Evolutionary conservation across 768 basidiomycete species (phyloP).

Genomic region (Phanerodontia chrysosporium): DNA sequence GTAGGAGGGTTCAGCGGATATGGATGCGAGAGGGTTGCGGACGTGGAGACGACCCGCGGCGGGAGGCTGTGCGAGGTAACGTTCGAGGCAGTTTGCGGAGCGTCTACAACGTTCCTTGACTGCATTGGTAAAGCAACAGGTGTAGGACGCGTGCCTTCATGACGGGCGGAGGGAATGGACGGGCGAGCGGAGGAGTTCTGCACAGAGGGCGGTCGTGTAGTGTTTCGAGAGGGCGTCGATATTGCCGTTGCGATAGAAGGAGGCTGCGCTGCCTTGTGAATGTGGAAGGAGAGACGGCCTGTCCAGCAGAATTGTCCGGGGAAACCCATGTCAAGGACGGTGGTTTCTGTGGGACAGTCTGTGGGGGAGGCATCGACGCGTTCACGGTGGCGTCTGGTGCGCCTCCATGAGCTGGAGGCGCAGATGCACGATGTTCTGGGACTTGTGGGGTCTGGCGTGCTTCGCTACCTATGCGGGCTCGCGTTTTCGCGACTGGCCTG

Average conservation of each 20-base stretch:
- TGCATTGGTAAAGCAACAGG: background rate
- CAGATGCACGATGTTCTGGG: slow-evolving; percentile 15
- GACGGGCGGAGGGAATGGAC: background rate
- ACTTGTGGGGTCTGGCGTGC: slow-evolving; percentile 21
- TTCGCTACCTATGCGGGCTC: slow-evolving; percentile 35
- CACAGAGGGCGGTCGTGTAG: background rate
- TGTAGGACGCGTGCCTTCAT: background rate
- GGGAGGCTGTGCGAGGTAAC: background rate
- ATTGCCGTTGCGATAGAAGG: background rate
- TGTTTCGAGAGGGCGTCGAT: background rate
- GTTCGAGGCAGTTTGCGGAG: background rate
- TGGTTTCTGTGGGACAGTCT: slow-evolving; percentile 13
- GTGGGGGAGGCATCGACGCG: slow-evolving; percentile 6
- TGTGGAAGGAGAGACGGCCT: background rate
- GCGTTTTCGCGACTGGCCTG: slow-evolving; percentile 57
- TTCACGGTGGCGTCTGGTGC: background rate
- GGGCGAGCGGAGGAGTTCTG: background rate
- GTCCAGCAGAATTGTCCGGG: background rate
- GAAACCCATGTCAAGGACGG: background rate
- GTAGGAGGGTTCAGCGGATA: background rate
- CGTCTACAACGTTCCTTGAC: background rate
- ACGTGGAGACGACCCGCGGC: background rate
- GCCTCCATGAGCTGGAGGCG: background rate
- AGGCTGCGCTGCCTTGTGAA: background rate
- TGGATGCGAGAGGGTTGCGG: background rate